phyloP scores from a whole-genome alignment of 176 grass and related monocot species.

The Cenchrus fungigraminus region DNA sequence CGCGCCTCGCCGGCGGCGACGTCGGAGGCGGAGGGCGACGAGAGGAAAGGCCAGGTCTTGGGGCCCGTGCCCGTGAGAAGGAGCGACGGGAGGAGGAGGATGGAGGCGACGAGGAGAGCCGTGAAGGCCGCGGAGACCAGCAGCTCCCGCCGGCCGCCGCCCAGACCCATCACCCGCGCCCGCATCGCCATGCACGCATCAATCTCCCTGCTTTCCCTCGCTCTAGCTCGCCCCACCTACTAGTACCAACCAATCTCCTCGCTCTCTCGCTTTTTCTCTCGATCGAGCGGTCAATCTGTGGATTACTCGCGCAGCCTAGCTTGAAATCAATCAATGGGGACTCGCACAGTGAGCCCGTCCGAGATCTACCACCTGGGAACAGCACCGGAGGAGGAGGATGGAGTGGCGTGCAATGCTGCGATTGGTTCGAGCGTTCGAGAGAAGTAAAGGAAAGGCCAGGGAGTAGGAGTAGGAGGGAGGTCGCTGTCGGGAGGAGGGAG shows the following conservation, averaged over 20 bases:
- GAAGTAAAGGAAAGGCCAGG: neutral
- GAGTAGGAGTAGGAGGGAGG: constrained; percentile 33
- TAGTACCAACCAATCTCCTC: neutral
- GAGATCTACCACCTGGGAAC: neutral
- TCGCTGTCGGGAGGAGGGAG: constrained; percentile 39
- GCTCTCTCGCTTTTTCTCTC: neutral
- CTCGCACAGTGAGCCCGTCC: neutral
- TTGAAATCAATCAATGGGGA: constrained; percentile 1
- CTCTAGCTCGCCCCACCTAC: neutral
- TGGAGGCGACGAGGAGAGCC: constrained; percentile 67
- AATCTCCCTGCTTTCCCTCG: neutral
- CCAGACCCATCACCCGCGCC: constrained; percentile 29
- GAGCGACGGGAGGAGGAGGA: constrained; percentile 73
- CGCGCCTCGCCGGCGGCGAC: neutral
- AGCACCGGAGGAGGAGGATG: neutral
- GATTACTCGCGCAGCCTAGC: neutral
- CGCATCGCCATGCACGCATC: constrained; percentile 48
- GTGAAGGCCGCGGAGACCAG: constrained; percentile 58
- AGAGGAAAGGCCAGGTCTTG: constrained; percentile 15
- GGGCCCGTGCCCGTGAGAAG: constrained; percentile 46
- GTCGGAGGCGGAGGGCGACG: neutral
- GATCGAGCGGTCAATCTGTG: neutral
- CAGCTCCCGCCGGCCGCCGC: constrained; percentile 46
- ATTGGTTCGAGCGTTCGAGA: constrained; percentile 12
- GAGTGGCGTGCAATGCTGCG: constrained; percentile 20